phyloP scores from a whole-genome alignment of 257 asterid species.

The Verbena officinalis region DNA sequence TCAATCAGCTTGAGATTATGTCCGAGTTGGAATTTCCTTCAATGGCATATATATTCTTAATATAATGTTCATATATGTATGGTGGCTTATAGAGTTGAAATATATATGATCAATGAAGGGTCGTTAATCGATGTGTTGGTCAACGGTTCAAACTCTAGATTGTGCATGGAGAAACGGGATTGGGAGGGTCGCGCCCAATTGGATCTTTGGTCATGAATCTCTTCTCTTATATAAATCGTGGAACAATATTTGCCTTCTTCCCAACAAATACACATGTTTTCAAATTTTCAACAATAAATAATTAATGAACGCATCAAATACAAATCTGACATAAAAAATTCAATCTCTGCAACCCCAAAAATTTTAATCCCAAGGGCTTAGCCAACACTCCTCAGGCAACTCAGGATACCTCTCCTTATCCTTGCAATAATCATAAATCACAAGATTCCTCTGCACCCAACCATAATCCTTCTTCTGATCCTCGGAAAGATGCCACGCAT shows the following conservation, averaged over 20 bases:
- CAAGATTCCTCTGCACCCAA: constrained; percentile 93
- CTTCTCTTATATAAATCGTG: not conserved
- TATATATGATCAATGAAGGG: not conserved
- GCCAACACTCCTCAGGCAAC: constrained; percentile 86
- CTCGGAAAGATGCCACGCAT: constrained; percentile 73
- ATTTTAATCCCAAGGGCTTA: constrained; percentile 63
- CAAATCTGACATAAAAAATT: not conserved
- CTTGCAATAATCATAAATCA: constrained; percentile 80
- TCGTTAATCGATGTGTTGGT: too few relatives aligned
- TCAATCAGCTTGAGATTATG: not conserved
- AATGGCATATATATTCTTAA: not conserved
- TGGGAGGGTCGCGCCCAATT: too few relatives aligned
- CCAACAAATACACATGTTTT: constrained; percentile 5
- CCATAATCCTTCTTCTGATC: constrained; percentile 69
- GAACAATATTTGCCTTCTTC: not conserved
- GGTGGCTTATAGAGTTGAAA: not conserved
- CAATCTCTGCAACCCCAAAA: not conserved
- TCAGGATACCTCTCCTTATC: constrained; percentile 57
- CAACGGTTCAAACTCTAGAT: too few relatives aligned
- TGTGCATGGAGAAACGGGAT: too few relatives aligned
- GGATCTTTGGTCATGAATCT: too few relatives aligned
- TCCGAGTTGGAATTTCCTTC: not conserved
- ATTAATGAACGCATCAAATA: constrained; percentile 20
- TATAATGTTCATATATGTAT: not conserved
- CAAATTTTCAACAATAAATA: constrained; percentile 27